Conservation (phyloP, 257 asterid species). For the Datura wrightii region DNA sequence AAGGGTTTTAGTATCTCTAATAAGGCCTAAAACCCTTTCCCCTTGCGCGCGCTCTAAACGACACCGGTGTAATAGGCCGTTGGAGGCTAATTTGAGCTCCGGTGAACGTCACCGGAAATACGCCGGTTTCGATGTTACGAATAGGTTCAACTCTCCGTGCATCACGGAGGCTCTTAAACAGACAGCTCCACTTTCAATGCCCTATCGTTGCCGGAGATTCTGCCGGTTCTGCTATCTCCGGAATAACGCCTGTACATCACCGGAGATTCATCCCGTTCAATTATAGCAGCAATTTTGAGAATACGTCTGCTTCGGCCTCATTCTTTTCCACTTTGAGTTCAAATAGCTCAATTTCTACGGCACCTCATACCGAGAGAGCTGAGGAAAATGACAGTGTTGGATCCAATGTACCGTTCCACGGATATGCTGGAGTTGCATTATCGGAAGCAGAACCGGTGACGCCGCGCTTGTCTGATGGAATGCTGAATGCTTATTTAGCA, state of each 20-base stretch:
- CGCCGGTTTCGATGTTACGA: constrained; percentile 37
- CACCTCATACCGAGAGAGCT: constrained; percentile 3
- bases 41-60: neutral
- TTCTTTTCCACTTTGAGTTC: constrained; percentile 4
- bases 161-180: neutral
- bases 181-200: neutral
- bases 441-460: constrained; percentile 32
- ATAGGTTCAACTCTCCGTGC: constrained; percentile 30
- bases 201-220: neutral
- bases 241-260: neutral
- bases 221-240: neutral
- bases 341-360: neutral
- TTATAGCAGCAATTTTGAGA: neutral
- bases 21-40: neutral
- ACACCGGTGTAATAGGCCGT: neutral
- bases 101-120: neutral
- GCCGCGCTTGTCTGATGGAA: constrained; percentile 40
- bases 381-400: constrained; percentile 12
- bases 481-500: constrained; percentile 64
- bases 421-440: neutral
- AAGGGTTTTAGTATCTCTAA: constrained; percentile 12
- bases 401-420: neutral
- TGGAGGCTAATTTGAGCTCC: neutral
- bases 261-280: neutral
- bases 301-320: neutral